A percentile compares a stretch with the other conserved stretches of the same genome.
phyloP scores from a whole-genome alignment of 805 yeast genomes.

The Debaryomyces maramus region DNA sequence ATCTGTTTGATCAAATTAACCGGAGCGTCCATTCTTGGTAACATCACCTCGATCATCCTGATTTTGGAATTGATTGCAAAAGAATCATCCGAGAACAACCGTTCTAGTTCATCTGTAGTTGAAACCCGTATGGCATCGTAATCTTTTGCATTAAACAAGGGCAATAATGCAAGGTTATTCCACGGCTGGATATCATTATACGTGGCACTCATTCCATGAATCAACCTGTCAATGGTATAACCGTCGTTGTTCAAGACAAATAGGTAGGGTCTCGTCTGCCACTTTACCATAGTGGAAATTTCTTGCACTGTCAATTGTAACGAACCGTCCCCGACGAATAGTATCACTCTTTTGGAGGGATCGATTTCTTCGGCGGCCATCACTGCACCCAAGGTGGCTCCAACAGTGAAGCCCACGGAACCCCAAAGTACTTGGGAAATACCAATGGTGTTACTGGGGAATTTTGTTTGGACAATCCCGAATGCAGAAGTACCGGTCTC shows the following conservation, averaged over 20 bases:
- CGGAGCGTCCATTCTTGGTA: constrained; percentile 68
- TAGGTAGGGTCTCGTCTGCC: constrained; percentile 62
- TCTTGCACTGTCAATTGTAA: constrained; percentile 70
- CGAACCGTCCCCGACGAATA: constrained; percentile 72
- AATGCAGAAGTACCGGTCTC: constrained; percentile 74
- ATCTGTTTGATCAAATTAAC: constrained; percentile 41
- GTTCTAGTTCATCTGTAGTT: constrained; percentile 54
- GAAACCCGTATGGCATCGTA: constrained; percentile 53
- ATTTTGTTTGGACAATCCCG: constrained; percentile 61
- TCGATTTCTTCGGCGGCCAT: constrained; percentile 61
- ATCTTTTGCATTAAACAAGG: constrained; percentile 54
- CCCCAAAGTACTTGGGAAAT: constrained; percentile 74
- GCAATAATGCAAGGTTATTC: constrained; percentile 57
- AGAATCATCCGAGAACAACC: constrained; percentile 40
- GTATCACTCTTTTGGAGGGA: constrained; percentile 55
- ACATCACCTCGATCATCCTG: constrained; percentile 62
- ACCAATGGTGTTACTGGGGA: constrained; percentile 59
- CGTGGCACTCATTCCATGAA: constrained; percentile 61
- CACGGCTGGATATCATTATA: constrained; percentile 65
- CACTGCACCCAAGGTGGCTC: constrained; percentile 63
- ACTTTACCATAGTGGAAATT: constrained; percentile 62
- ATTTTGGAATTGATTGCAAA: constrained; percentile 56
- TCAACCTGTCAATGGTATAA: constrained; percentile 69
- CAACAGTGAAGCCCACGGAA: constrained; percentile 65
- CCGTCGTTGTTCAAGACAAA: constrained; percentile 67